Percentiles rank a stretch among this genome's conserved stretches.
These are phyloP conservation scores for Metschnikowia vanudenii DNA, from an alignment of 805 yeast species.

Conservation along the genomic window DNA sequence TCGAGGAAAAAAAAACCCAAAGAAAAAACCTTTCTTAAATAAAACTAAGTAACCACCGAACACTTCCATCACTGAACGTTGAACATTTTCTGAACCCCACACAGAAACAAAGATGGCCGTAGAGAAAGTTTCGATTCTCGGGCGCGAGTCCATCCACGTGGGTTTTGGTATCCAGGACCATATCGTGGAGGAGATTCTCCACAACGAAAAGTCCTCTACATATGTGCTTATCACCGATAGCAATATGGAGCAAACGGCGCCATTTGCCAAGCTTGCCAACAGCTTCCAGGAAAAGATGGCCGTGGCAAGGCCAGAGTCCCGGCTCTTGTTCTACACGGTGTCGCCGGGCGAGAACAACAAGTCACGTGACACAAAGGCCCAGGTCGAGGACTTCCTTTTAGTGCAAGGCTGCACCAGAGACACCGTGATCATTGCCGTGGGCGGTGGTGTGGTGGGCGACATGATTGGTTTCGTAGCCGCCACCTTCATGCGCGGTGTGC, in stretches of 20 bases:
- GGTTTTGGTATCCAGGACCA: conserved; percentile 80
- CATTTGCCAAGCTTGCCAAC: conserved; percentile 46
- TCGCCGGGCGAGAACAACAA: conserved; percentile 94
- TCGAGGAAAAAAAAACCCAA: too few relatives aligned
- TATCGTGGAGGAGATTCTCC: conserved; percentile 65
- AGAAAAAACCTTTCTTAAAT: too few relatives aligned
- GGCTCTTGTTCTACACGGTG: conserved; percentile 71
- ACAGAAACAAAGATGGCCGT: conserved; percentile 22
- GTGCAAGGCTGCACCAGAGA: conserved; percentile 90
- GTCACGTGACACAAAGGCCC: conserved; percentile 84
- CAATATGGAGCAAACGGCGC: conserved; percentile 67
- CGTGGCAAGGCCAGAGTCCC: conserved; percentile 46
- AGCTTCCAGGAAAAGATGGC: conserved; percentile 42
- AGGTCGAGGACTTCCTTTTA: conserved; percentile 86
- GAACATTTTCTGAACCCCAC: too few relatives aligned
- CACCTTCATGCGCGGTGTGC: conserved; percentile 96
- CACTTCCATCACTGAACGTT: too few relatives aligned
- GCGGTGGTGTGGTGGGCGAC: conserved; percentile 98
- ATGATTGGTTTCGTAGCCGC: conserved; percentile 99
- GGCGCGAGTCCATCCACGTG: conserved; percentile 81
- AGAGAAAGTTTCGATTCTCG: conserved; percentile 71
- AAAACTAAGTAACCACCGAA: too few relatives aligned
- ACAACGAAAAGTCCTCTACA: conserved; percentile 73
- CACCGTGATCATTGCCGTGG: conserved; percentile 89
- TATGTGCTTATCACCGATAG: conserved; percentile 89